Evolutionary conservation across 805 yeast species (phyloP).

Genomic region (Ogataea methylovora): DNA sequence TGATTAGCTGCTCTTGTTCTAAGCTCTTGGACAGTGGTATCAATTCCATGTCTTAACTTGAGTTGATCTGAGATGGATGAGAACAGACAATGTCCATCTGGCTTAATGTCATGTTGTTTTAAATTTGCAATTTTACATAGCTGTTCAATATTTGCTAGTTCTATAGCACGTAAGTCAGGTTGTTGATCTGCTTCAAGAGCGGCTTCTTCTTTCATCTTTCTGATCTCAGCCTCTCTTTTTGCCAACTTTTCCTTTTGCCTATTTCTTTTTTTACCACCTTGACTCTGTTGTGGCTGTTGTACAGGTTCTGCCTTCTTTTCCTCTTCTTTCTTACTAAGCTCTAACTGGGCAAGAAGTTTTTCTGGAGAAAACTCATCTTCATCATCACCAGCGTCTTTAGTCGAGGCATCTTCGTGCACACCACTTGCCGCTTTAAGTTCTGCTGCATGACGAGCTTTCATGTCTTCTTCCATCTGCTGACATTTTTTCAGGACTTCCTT

Average conservation of each 20-base stretch:
- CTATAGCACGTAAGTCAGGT: constrained; percentile 67
- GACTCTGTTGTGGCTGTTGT: constrained; percentile 1
- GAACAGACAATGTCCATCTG: constrained; percentile 94
- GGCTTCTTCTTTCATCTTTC: constrained; percentile 59
- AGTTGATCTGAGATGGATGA: constrained; percentile 82
- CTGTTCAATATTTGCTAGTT: constrained; percentile 54
- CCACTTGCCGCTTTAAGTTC: constrained; percentile 30
- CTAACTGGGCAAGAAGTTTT: constrained; percentile 52
- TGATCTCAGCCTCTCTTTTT: constrained; percentile 62
- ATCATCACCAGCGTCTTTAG: constrained; percentile 16
- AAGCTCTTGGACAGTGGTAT: constrained; percentile 40
- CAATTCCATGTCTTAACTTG: constrained; percentile 37
- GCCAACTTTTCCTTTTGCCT: constrained; percentile 82
- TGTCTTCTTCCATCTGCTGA: constrained; percentile 46
- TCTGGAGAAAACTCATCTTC: constrained; percentile 60
- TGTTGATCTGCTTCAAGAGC: constrained; percentile 54
- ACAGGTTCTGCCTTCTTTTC: constrained; percentile 10
- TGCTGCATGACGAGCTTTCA: constrained; percentile 44
- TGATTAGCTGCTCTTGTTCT: constrained; percentile 60
- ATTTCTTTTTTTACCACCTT: constrained; percentile 46
- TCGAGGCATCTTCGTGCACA: constrained; percentile 2
- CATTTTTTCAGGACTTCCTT: constrained; percentile 59
- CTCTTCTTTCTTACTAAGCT: constrained; percentile 25
- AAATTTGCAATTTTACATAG: constrained; percentile 43
- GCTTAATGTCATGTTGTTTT: constrained; percentile 61